Percentiles rank a stretch among this genome's conserved stretches.
Conservation (phyloP, 257 asterid genomes). For the Linderniella brevidens region DNA sequence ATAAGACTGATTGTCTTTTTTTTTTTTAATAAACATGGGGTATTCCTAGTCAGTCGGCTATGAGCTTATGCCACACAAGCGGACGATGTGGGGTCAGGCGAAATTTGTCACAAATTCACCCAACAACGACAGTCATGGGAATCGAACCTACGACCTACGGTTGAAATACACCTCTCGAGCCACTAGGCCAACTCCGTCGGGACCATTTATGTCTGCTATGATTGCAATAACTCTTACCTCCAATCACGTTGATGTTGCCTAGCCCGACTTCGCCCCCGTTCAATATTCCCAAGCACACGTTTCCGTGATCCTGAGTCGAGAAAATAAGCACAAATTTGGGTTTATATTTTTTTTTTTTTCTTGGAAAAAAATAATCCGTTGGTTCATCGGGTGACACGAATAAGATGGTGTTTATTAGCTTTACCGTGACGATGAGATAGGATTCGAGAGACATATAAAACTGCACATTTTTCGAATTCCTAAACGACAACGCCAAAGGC, state of each 20-base stretch:
- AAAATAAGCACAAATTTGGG: constrained; percentile 2
- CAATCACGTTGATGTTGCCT: constrained; percentile 39
- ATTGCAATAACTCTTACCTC: constrained; percentile 52
- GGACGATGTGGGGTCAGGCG: no score
- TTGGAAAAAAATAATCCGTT: background rate
- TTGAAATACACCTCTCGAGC: no score
- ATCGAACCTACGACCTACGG: no score
- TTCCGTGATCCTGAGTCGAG: constrained; percentile 50
- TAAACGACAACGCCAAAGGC: constrained; percentile 48
- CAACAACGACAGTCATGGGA: no score
- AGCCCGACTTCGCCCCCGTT: constrained; percentile 63
- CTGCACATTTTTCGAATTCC: constrained; percentile 26
- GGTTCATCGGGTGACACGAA: background rate
- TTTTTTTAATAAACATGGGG: no score
- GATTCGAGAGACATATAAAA: constrained; percentile 53
- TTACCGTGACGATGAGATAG: constrained; percentile 58
- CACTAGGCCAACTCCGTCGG: no score
- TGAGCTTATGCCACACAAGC: no score
- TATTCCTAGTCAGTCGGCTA: no score
- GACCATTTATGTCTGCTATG: no score
- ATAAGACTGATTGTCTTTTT: no score
- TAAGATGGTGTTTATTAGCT: background rate
- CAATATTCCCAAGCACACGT: constrained; percentile 77
- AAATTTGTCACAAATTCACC: no score
- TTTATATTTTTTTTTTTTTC: no score